Evolutionary conservation across 192 early-diverging fungal genomes (phyloP).

Genomic region (Martensiomyces pterosporus): DNA sequence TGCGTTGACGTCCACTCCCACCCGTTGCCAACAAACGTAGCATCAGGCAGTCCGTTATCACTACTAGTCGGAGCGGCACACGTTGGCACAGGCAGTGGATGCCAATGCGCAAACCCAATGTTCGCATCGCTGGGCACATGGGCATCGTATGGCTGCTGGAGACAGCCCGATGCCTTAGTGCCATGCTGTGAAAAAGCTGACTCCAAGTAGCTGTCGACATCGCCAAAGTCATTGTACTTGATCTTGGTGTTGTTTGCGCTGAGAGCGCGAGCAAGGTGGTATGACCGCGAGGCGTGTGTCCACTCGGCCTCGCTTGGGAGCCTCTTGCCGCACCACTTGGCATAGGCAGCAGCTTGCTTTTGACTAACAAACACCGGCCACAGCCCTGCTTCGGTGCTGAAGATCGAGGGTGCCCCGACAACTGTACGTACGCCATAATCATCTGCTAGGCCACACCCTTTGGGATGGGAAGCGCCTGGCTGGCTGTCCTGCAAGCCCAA

Average conservation of each 20-base stretch:
- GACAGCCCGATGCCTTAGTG: background rate
- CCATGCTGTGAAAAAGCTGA: conserved; percentile 6
- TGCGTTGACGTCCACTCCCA: conserved; percentile 84
- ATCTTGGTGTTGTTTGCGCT: conserved; percentile 3
- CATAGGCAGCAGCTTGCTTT: conserved; percentile 69
- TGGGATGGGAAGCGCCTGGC: too few species aligned
- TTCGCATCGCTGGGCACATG: conserved; percentile 52
- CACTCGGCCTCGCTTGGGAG: conserved; percentile 79
- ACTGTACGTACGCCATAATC: conserved; percentile 60
- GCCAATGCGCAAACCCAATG: conserved; percentile 66
- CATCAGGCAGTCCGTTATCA: conserved; percentile 13
- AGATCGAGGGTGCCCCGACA: conserved; percentile 61
- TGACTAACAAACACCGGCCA: conserved; percentile 75
- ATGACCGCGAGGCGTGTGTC: conserved; percentile 33
- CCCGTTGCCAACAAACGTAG: conserved; percentile 44
- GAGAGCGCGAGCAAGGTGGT: conserved; percentile 20
- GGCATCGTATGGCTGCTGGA: conserved; percentile 16
- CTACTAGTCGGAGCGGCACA: background rate
- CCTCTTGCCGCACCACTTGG: conserved; percentile 51
- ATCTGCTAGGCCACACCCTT: too few species aligned
- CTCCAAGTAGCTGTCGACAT: conserved; percentile 13
- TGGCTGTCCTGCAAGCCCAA: background rate
- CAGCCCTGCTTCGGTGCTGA: conserved; percentile 31
- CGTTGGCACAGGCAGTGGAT: conserved; percentile 41
- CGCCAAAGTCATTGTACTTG: background rate